These are phyloP conservation scores for Trichoderma pleuroti DNA, from an alignment of 2,329 filamentous ascomycete species.

Conservation along the genomic window DNA sequence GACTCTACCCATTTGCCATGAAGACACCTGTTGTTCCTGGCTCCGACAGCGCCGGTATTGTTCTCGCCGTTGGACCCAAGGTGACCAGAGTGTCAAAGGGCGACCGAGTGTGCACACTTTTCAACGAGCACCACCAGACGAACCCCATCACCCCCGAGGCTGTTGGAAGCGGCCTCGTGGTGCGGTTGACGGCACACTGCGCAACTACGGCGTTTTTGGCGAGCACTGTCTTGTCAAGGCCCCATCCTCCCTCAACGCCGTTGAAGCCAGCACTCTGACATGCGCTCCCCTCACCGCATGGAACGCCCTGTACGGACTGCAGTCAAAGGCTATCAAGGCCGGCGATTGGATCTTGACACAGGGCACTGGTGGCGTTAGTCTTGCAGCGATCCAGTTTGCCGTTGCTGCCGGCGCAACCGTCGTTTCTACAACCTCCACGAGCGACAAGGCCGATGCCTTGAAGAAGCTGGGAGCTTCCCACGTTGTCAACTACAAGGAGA, in stretches of 20 bases:
- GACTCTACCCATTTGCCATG: slow-evolving; percentile 24
- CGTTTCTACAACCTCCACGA: slow-evolving; percentile 41
- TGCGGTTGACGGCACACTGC: slow-evolving; percentile 31
- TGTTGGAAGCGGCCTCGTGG: slow-evolving; percentile 23
- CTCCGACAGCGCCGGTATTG: slow-evolving; percentile 51
- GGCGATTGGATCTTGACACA: slow-evolving; percentile 40
- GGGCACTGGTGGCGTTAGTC: slow-evolving; percentile 42
- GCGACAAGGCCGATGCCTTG: slow-evolving; percentile 35
- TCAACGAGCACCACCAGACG: slow-evolving; percentile 25
- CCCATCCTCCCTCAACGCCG: slow-evolving; percentile 46
- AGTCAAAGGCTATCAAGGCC: slow-evolving; percentile 25
- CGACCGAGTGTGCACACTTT: slow-evolving; percentile 45
- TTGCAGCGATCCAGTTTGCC: slow-evolving; percentile 42
- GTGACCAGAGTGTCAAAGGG: slow-evolving; percentile 49
- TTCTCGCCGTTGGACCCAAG: slow-evolving; percentile 45
- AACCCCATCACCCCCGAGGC: slow-evolving; percentile 32
- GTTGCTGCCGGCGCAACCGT: slow-evolving; percentile 39
- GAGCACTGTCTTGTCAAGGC: slow-evolving; percentile 58
- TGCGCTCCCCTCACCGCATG: slow-evolving; percentile 55
- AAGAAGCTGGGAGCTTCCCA: slow-evolving; percentile 40
- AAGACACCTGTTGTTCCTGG: slow-evolving; percentile 28
- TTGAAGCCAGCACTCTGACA: slow-evolving; percentile 47
- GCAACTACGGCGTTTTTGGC: slow-evolving; percentile 30
- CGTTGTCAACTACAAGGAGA: slow-evolving; percentile 43
- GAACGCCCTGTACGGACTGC: slow-evolving; percentile 54